Percentiles rank a stretch among this genome's conserved stretches.
Conservation (phyloP, 2,329 filamentous ascomycete genomes). For the Xylariales sp. region DNA sequence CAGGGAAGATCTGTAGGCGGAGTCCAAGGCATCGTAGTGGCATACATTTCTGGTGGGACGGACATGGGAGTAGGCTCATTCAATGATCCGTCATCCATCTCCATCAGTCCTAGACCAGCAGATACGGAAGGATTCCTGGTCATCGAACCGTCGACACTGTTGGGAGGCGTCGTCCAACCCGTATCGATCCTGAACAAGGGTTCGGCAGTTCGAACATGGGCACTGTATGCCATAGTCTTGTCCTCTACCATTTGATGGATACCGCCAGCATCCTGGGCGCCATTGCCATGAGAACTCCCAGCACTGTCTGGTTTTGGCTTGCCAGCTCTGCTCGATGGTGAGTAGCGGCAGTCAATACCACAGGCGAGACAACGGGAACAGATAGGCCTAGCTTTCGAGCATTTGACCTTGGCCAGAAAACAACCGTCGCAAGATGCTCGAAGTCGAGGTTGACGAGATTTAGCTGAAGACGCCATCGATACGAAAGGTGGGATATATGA, state of each 20-base stretch:
- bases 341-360: constrained; percentile 47
- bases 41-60: constrained; percentile 29
- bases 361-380: constrained; percentile 47
- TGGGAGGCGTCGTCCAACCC: constrained; percentile 34
- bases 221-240: constrained; percentile 22
- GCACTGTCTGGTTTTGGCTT: constrained; percentile 38
- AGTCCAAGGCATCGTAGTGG: constrained; percentile 34
- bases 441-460: constrained; percentile 36
- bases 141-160: constrained; percentile 29
- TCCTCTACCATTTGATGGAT: constrained; percentile 20
- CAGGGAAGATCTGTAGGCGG: constrained; percentile 31
- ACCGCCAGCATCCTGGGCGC: constrained; percentile 17
- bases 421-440: constrained; percentile 50
- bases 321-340: constrained; percentile 45
- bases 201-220: constrained; percentile 16
- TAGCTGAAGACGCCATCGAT: constrained; percentile 22
- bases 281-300: constrained; percentile 12
- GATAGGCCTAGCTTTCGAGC: constrained; percentile 47
- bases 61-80: constrained; percentile 20
- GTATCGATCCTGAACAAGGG: constrained; percentile 32
- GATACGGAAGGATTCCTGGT: constrained; percentile 30
- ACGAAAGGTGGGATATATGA: constrained; percentile 2
- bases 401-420: constrained; percentile 53
- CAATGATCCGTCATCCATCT: constrained; percentile 24
- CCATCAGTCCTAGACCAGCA: constrained; percentile 26